phyloP scores from a whole-genome alignment of 768 basidiomycete genomes.

The Tephrocybe rancida region DNA sequence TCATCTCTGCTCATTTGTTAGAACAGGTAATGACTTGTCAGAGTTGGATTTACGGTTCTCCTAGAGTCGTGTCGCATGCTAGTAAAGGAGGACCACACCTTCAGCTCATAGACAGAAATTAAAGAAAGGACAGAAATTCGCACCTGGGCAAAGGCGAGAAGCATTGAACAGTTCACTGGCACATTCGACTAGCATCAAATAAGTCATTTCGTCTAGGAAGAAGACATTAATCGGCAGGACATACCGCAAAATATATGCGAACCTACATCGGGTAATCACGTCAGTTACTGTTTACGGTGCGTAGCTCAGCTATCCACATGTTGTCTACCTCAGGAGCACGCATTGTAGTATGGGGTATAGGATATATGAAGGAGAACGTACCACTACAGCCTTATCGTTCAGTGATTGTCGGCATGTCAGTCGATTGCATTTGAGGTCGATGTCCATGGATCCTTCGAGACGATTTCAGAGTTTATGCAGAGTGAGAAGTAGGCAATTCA shows the following conservation, averaged over 20 bases:
- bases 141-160: conserved; percentile 80
- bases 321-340: conserved; percentile 18
- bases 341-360: not conserved
- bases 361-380: conserved; percentile 38
- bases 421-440: conserved; percentile 78
- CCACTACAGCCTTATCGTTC: conserved; percentile 83
- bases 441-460: conserved; percentile 53
- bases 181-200: conserved; percentile 57
- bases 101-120: not conserved
- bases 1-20: conserved; percentile 47
- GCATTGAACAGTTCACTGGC: conserved; percentile 83
- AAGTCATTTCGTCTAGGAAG: not conserved
- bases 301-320: conserved; percentile 21
- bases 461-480: not conserved
- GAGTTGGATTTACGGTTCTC: conserved; percentile 67
- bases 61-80: conserved; percentile 83
- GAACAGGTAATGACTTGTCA: not conserved
- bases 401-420: conserved; percentile 70
- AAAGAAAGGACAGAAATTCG: not conserved
- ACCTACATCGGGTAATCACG: conserved; percentile 47
- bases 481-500: not conserved
- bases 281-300: conserved; percentile 3
- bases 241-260: conserved; percentile 87
- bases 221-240: conserved; percentile 14
- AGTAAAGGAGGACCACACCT: not conserved